Evolutionary conservation across 805 yeast genomes (phyloP).

Genomic region (Candida pseudoglaebosa): DNA sequence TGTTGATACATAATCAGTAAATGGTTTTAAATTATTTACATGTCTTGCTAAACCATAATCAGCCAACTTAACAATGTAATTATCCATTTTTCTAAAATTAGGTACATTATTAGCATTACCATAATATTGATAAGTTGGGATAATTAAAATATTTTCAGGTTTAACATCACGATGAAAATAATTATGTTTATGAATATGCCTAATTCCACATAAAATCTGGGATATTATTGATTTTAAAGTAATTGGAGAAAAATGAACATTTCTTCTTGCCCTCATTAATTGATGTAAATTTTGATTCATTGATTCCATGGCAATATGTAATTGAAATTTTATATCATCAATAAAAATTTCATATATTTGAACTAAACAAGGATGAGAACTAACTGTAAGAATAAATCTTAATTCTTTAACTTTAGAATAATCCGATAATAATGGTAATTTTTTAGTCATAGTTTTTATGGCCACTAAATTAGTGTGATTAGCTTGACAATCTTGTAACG

Average conservation of each 20-base stretch:
- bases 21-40: constrained; percentile 47
- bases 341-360: constrained; percentile 76
- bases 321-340: constrained; percentile 53
- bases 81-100: constrained; percentile 31
- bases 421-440: constrained; percentile 33
- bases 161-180: constrained; percentile 88
- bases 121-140: constrained; percentile 53
- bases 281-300: constrained; percentile 81
- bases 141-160: constrained; percentile 85
- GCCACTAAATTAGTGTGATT: constrained; percentile 52
- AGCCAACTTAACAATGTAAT: constrained; percentile 67
- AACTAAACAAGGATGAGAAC: constrained; percentile 68
- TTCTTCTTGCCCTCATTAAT: constrained; percentile 61
- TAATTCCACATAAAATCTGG: constrained; percentile 72
- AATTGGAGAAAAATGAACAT: constrained; percentile 48
- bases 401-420: constrained; percentile 55
- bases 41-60: constrained; percentile 79
- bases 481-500: constrained; percentile 22
- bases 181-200: constrained; percentile 69
- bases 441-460: constrained; percentile 70
- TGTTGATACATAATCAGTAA: constrained; percentile 76
- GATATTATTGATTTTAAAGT: constrained; percentile 64
- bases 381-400: constrained; percentile 60
- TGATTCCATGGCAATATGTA: constrained; percentile 85
- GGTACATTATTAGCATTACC: constrained; percentile 40